A percentile compares a stretch with the other conserved stretches of the same genome.
These are phyloP conservation scores for Amanita bisporigera DNA, from an alignment of 1,284 basidiomycete species.

Conservation along the genomic window DNA sequence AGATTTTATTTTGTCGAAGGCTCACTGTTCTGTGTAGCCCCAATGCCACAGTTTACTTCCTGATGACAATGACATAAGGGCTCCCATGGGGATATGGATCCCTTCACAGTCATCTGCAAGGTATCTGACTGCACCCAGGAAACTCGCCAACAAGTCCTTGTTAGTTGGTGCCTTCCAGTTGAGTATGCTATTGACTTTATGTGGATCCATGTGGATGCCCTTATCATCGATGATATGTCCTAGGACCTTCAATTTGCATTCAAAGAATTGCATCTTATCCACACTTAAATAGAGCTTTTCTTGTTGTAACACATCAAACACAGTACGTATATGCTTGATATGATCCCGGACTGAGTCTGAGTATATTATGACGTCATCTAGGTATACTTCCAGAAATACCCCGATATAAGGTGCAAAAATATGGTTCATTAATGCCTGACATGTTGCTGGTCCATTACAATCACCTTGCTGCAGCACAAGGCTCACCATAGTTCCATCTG, in stretches of 20 bases:
- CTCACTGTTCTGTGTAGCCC: not conserved
- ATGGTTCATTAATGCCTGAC: constrained; percentile 44
- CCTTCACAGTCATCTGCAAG: not conserved
- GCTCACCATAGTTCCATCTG: constrained; percentile 46
- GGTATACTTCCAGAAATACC: constrained; percentile 35
- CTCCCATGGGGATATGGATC: not conserved
- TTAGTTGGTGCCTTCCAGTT: not conserved
- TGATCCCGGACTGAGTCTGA: constrained; percentile 32
- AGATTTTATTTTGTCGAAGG: not conserved
- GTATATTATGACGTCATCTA: constrained; percentile 41
- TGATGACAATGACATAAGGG: not conserved
- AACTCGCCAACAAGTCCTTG: not conserved
- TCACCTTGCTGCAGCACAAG: constrained; percentile 47
- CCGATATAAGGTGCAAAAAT: constrained; percentile 33
- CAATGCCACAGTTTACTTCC: too few relatives aligned
- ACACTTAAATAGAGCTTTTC: not conserved
- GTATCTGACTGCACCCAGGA: not conserved
- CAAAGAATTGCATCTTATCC: not conserved
- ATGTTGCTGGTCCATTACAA: constrained; percentile 45
- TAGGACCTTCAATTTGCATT: not conserved
- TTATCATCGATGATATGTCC: not conserved
- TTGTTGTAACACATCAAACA: not conserved
- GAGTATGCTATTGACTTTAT: not conserved
- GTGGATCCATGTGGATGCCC: not conserved
- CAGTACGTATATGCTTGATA: constrained; percentile 10